Conservation (phyloP, 208 protist genomes). For the Zelonia costaricensis region DNA sequence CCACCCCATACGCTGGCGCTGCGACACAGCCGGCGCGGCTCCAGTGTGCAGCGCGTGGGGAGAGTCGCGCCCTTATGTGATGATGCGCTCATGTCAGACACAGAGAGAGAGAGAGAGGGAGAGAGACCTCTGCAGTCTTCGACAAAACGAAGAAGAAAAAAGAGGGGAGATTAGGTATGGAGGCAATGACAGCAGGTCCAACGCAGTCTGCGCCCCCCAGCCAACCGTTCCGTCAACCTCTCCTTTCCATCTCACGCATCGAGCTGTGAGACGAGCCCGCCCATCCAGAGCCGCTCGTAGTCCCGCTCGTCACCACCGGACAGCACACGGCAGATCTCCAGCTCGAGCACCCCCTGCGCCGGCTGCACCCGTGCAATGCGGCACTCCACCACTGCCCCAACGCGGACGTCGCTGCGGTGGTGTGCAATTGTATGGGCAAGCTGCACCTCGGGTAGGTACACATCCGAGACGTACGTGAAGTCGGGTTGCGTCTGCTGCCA, state of each 20-base stretch:
- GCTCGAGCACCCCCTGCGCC: slow-evolving; percentile 66
- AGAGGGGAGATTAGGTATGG: too few species aligned
- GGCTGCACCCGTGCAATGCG: slow-evolving; percentile 56
- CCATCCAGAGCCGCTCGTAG: slow-evolving; percentile 64
- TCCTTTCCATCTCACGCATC: slow-evolving; percentile 80
- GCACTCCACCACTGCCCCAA: slow-evolving; percentile 80
- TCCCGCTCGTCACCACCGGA: slow-evolving; percentile 60
- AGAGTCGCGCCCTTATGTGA: too few species aligned
- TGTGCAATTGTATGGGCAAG: slow-evolving; percentile 72
- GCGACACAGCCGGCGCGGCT: too few species aligned
- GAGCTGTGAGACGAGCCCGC: slow-evolving; percentile 52
- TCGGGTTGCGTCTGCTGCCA: slow-evolving; percentile 12
- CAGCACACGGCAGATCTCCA: slow-evolving; percentile 51
- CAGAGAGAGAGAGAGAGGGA: too few species aligned
- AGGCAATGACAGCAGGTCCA: too few species aligned
- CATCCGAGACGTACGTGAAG: slow-evolving; percentile 64
- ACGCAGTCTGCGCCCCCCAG: too few species aligned
- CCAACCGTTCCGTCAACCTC: too few species aligned
- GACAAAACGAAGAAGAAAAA: too few species aligned
- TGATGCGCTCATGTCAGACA: too few species aligned
- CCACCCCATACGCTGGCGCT: too few species aligned
- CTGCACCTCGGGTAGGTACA: slow-evolving; percentile 87
- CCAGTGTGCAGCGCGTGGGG: too few species aligned
- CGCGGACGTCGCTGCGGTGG: slow-evolving; percentile 49
- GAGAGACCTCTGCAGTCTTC: too few species aligned